Conservation (phyloP, 179 eudicot species). For the Heliamphora pulchella region DNA sequence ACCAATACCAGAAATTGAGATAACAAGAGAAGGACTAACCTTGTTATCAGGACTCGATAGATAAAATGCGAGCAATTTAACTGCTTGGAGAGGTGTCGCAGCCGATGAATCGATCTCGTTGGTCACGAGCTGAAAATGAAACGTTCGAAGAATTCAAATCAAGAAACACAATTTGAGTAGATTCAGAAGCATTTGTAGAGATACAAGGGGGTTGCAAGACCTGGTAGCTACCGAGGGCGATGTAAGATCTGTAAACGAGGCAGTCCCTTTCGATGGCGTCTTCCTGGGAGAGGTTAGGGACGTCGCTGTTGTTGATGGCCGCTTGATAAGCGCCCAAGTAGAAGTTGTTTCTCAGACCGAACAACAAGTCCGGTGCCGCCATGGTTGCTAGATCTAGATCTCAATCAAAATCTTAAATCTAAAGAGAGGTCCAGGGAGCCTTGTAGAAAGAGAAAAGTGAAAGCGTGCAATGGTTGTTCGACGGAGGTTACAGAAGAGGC, state of each 20-base stretch:
- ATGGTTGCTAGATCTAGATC: slow-evolving; percentile 20
- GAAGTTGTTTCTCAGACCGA: slow-evolving; percentile 73
- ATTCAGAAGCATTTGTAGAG: not conserved
- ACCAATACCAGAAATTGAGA: not conserved
- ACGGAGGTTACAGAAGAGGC: no score
- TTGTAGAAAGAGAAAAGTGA: no score
- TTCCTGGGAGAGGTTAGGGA: slow-evolving; percentile 61
- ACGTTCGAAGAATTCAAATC: not conserved
- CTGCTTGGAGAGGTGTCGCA: slow-evolving; percentile 85
- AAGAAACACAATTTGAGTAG: not conserved
- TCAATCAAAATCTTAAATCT: not conserved
- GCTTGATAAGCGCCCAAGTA: slow-evolving; percentile 82
- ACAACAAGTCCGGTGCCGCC: slow-evolving; percentile 74
- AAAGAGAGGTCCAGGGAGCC: not conserved
- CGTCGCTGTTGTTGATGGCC: slow-evolving; percentile 75
- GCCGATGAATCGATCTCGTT: slow-evolving; percentile 72
- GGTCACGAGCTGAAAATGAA: slow-evolving; percentile 55
- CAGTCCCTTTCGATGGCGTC: slow-evolving; percentile 65
- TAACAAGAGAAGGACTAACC: slow-evolving; percentile 26
- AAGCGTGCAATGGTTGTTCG: not conserved
- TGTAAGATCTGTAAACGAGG: slow-evolving; percentile 78
- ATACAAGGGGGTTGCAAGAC: slow-evolving; percentile 19
- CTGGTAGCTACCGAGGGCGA: slow-evolving; percentile 76
- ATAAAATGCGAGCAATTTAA: slow-evolving; percentile 80
- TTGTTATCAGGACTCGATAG: slow-evolving; percentile 51